These are phyloP conservation scores for Diddensiella caesifluorescens DNA, from an alignment of 805 yeast species.

Conservation along the genomic window DNA sequence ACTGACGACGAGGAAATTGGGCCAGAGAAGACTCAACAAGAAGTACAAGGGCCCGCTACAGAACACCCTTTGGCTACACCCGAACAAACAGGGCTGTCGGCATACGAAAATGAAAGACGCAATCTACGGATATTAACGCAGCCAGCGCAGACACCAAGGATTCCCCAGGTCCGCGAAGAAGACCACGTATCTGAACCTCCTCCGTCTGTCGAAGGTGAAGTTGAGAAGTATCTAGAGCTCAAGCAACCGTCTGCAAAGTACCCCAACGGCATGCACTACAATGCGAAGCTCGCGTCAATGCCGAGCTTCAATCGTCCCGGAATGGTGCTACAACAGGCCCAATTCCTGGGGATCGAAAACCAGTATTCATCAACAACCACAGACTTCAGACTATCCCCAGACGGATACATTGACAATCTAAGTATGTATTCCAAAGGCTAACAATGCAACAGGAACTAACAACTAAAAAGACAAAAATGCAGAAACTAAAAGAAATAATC, in stretches of 20 bases:
- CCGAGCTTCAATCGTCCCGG: not conserved
- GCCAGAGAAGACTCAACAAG: too few relatives aligned
- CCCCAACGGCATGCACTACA: constrained; percentile 1
- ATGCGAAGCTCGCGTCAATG: not conserved
- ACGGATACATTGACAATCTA: not conserved
- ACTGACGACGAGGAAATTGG: too few relatives aligned
- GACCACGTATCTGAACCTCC: too few relatives aligned
- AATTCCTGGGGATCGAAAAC: not conserved
- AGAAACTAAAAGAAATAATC: not conserved
- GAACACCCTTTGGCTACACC: too few relatives aligned
- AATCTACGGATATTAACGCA: too few relatives aligned
- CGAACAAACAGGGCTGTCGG: too few relatives aligned
- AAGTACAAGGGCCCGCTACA: too few relatives aligned
- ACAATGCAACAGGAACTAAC: not conserved
- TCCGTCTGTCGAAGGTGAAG: not conserved
- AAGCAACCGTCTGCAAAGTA: not conserved
- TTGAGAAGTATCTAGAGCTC: not conserved
- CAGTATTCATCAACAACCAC: not conserved
- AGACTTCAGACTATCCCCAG: not conserved
- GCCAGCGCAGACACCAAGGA: too few relatives aligned
- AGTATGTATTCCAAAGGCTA: not conserved
- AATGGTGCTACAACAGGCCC: constrained; percentile 1
- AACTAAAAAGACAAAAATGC: not conserved
- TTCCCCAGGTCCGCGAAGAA: too few relatives aligned
- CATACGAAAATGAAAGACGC: too few relatives aligned